Percentiles rank a stretch among this genome's conserved stretches.
Evolutionary conservation across 768 basidiomycete genomes (phyloP).

Genomic region (Agrocybe pediades): DNA sequence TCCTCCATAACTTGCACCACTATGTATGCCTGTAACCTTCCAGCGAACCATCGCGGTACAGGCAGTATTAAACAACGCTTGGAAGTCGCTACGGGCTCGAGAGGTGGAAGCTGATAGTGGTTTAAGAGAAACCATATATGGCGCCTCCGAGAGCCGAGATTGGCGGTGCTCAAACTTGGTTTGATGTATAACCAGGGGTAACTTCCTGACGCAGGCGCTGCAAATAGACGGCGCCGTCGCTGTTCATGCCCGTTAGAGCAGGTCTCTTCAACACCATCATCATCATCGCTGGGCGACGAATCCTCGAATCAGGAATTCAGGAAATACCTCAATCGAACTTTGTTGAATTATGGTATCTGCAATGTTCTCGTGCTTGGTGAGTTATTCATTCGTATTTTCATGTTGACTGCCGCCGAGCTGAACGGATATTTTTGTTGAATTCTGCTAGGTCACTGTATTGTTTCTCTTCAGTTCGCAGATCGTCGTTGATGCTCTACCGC

Average conservation of each 20-base stretch:
- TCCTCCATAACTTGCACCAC: background rate
- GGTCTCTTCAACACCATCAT: slow-evolving; percentile 21
- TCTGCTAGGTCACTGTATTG: background rate
- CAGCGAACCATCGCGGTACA: too few relatives aligned
- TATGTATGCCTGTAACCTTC: too few relatives aligned
- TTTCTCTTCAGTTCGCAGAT: background rate
- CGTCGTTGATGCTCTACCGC: slow-evolving; percentile 3
- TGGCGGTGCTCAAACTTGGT: background rate
- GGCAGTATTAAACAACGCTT: background rate
- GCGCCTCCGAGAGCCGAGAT: background rate
- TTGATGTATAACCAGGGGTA: background rate
- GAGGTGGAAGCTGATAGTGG: background rate
- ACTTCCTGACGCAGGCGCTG: background rate
- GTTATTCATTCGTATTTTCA: background rate
- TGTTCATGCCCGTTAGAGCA: slow-evolving; percentile 9
- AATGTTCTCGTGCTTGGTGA: slow-evolving; percentile 9
- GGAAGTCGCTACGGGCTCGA: background rate
- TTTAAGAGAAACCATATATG: background rate
- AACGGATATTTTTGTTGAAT: background rate
- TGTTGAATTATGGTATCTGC: slow-evolving; percentile 5
- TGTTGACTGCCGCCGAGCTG: background rate
- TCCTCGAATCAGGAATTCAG: slow-evolving; percentile 24
- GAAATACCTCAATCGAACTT: slow-evolving; percentile 5
- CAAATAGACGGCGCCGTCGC: background rate
- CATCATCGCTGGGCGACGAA: slow-evolving; percentile 17